phyloP scores from a whole-genome alignment of 495 filamentous ascomycete genomes.

The Aspergillus incahuasiensis region DNA sequence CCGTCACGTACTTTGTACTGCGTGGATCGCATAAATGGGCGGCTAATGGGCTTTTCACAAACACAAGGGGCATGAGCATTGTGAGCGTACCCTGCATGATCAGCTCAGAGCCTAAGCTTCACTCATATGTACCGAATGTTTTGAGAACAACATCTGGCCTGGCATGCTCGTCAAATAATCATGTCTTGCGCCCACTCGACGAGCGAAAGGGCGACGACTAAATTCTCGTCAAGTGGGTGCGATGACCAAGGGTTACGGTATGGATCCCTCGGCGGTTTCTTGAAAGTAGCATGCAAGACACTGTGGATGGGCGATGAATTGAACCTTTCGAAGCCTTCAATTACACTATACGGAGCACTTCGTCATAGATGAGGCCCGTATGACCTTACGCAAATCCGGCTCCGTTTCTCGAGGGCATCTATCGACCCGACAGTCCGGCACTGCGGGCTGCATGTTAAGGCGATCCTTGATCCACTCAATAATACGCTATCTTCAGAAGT shows the following conservation, averaged over 20 bases:
- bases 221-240: slow-evolving; percentile 4
- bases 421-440: slow-evolving; percentile 35
- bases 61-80: neutral
- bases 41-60: neutral
- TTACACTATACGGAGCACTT: neutral
- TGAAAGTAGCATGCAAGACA: neutral
- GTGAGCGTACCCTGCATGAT: neutral
- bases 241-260: neutral
- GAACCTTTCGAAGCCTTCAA: too few species aligned
- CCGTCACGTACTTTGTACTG: neutral
- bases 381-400: neutral
- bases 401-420: neutral
- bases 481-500: neutral
- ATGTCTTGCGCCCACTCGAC: neutral
- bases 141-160: slow-evolving; percentile 4
- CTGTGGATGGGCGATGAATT: neutral
- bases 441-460: slow-evolving; percentile 23
- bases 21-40: neutral
- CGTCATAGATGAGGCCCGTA: neutral
- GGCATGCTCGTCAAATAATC: neutral
- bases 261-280: neutral
- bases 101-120: neutral
- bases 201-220: neutral
- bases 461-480: slow-evolving; percentile 23
- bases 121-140: slow-evolving; percentile 6